These are phyloP conservation scores for Gymnopus androsaceus DNA, from an alignment of 1,284 basidiomycete genomes.

Conservation along the genomic window DNA sequence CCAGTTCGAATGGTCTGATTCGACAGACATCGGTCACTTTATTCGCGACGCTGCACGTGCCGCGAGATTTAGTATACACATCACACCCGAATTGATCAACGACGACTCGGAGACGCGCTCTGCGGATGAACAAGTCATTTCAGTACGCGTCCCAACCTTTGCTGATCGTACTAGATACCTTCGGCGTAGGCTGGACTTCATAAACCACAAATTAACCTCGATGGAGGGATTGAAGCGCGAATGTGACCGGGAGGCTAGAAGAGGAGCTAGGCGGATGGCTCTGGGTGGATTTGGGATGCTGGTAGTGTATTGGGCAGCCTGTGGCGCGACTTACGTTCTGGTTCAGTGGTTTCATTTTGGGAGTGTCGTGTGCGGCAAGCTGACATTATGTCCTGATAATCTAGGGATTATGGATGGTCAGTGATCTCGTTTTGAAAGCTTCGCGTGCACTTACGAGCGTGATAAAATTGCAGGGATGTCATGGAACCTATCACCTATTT, in stretches of 20 bases:
- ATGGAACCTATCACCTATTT: slow-evolving; percentile 74
- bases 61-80: slow-evolving; percentile 56
- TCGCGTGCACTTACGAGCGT: background rate
- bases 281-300: slow-evolving; percentile 60
- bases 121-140: slow-evolving; percentile 37
- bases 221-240: slow-evolving; percentile 55
- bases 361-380: background rate
- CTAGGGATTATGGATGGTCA: slow-evolving; percentile 60
- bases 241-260: slow-evolving; percentile 60
- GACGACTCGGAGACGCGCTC: slow-evolving; percentile 9
- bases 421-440: slow-evolving; percentile 14
- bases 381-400: slow-evolving; percentile 52
- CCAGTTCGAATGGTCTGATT: slow-evolving; percentile 60
- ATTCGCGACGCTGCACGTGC: slow-evolving; percentile 61
- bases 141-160: slow-evolving; percentile 64
- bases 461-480: slow-evolving; percentile 49
- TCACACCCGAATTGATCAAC: slow-evolving; percentile 31
- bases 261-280: slow-evolving; percentile 58
- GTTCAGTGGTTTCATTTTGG: slow-evolving; percentile 33
- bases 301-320: slow-evolving; percentile 61
- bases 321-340: slow-evolving; percentile 68
- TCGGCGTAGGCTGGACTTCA: slow-evolving; percentile 45
- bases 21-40: slow-evolving; percentile 69
- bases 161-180: slow-evolving; percentile 63
- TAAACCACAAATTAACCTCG: slow-evolving; percentile 43